A percentile compares a stretch with the other conserved stretches of the same genome.
Conservation (phyloP, 169 alveolate species). For the Besnoitia besnoiti region DNA sequence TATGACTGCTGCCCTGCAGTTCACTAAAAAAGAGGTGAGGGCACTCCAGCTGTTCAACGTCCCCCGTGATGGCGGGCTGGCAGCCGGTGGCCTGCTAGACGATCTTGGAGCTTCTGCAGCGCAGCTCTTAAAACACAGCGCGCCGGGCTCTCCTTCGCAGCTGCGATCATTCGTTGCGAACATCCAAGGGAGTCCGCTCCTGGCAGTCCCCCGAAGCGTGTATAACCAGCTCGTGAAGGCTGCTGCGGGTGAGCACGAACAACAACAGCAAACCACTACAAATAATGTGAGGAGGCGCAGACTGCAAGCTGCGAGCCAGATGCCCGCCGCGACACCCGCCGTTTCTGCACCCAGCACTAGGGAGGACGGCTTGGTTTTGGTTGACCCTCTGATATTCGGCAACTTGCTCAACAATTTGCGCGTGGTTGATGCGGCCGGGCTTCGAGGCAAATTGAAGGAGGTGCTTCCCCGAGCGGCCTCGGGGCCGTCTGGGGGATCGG, state of each 20-base stretch:
- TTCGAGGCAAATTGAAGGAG: neutral
- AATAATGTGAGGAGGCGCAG: neutral
- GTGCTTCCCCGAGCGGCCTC: neutral
- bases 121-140: neutral
- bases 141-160: neutral
- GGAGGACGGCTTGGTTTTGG: neutral
- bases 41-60: conserved; percentile 19
- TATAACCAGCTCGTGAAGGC: neutral
- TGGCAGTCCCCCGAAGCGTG: conserved; percentile 17
- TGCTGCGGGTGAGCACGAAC: neutral
- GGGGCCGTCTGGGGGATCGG: neutral
- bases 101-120: neutral
- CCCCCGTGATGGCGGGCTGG: neutral
- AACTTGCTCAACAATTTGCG: neutral
- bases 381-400: neutral
- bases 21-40: conserved; percentile 23
- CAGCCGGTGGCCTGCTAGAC: neutral
- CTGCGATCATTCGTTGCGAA: conserved; percentile 13
- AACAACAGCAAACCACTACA: neutral
- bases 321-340: neutral
- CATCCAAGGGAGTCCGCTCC: conserved; percentile 17
- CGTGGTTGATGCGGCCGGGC: neutral
- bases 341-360: neutral
- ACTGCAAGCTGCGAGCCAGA: neutral
- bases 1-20: conserved; percentile 1